Evolutionary conservation across 331 rosid species (phyloP).

Genomic region (Cydonia oblonga): DNA sequence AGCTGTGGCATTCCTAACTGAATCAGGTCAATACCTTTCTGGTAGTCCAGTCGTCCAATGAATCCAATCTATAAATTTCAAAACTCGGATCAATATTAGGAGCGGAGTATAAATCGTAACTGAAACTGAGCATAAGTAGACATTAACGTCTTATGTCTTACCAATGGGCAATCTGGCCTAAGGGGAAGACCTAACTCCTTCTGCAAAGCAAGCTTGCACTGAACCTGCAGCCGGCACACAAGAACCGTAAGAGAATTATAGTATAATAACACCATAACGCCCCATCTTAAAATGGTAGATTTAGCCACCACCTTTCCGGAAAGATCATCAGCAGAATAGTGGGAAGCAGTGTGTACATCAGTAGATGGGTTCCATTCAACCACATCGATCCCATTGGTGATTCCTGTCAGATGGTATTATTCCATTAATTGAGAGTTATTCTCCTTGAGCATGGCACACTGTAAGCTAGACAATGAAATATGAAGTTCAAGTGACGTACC

Average conservation of each 20-base stretch:
- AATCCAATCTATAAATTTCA: slow-evolving; percentile 63
- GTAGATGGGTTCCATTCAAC: slow-evolving; percentile 70
- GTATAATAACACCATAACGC: not conserved
- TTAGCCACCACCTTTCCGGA: slow-evolving; percentile 75
- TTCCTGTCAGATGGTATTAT: slow-evolving; percentile 30
- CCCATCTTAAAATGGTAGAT: not conserved
- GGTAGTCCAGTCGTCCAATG: slow-evolving; percentile 77
- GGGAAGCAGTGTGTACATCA: slow-evolving; percentile 49
- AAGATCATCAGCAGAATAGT: slow-evolving; percentile 55
- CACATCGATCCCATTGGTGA: slow-evolving; percentile 76
- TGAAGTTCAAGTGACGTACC: slow-evolving; percentile 24
- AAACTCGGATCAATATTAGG: slow-evolving; percentile 8
- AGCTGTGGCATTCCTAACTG: slow-evolving; percentile 49
- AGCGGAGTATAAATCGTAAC: not conserved
- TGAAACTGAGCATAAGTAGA: not conserved
- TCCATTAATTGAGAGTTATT: not conserved
- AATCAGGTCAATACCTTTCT: slow-evolving; percentile 86
- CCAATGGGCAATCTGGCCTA: slow-evolving; percentile 71
- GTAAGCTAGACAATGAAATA: not conserved
- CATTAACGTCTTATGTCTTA: slow-evolving; percentile 29
- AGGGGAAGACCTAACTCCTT: slow-evolving; percentile 66
- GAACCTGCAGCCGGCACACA: slow-evolving; percentile 29
- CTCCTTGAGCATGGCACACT: not conserved
- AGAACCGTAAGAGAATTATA: slow-evolving; percentile 5
- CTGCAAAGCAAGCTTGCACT: slow-evolving; percentile 72